Base-by-base conservation (phyloP, 2,329 filamentous ascomycete genomes). In the Cladosporium sp. region DNA sequence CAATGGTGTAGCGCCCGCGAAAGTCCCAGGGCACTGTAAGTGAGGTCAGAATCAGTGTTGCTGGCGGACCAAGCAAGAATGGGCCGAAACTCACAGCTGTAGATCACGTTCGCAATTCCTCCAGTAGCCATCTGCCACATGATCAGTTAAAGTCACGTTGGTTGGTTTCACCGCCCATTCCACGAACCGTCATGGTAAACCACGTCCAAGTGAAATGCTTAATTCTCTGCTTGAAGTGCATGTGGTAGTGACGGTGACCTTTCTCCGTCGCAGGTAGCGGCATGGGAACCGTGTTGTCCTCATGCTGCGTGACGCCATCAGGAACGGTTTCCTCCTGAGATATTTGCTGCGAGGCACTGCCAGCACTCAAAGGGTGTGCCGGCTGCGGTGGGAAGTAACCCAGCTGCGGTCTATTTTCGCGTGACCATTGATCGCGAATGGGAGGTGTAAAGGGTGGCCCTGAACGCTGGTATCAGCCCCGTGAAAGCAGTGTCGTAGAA, bases 191-290 rank as follows among this genome's bases (percentile, higher is more conserved):
- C 65, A 82, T 70, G 0, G 86, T 88, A 62, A 90, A 92, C 77
- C 84, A 92, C 0, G 86, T 89, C 87, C 87, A 92, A 1, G 82
- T 84, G 58, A 83, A 78, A 68, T 84, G 81, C 46, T 77, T 70
- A 42, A 84, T 76, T n/a, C 81, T 70, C 58, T 81, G 72, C 56
- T 72, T 76, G 71, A 77, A 81, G 42, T 68, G 48, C 48, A 50
- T 4, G 34, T 50, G 38, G 16, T 50, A 43, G 16, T 13, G 18
- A 11, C 32, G 34, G 13, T 50, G 48, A 3, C 11, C 9, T 19
- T 50, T 43, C 18, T 50, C 48, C 18, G 18, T 40, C 1, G 38
- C 22, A 28, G 22, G 22, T 2, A 28, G 22, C 4, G 22, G 22
- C 22, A 28, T 28, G 22, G 22, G 22, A 2, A 28, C 22, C 22